Base-by-base conservation (phyloP, 768 basidiomycete species). In the Agrocybe praecox region DNA sequence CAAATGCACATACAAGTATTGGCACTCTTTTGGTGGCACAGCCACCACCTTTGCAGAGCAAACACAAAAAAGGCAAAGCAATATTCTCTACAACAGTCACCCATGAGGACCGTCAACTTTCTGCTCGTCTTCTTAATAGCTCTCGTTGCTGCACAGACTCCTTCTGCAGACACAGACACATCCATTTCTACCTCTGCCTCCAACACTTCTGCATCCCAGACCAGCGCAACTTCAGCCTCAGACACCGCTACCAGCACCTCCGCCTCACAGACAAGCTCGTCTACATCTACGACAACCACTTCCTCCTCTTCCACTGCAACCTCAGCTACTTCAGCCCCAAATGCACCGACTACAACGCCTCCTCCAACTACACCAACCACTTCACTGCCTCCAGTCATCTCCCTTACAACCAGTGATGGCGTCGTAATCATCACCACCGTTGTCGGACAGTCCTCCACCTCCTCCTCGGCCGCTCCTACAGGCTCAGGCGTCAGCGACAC, bases 381-480 rank as follows among this genome's bases (percentile, higher is more conserved):
- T 11, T 22, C 58, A 17, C 23, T 55, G 10, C 62, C 21, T 12
- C 49, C 63, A 3, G 14, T 51, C 6, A 49, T 46, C 3, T 34
- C 24, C 45, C 51, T 61, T 14, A 65, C 65, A 9, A 59, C 67
- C 12, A 26, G 60, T 8, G 52, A 57, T 17, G 72, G 69, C n/a
- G 52, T 58, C 2, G 59, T 55, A 15, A 56, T 63, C n/a, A 69
- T 69, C 11, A 59, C 70, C 21, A 70, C 71, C 9, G 46, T 68
- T 34, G 67, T 67, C 7, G 56, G 49, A 19, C 42, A 64, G 1
- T 17, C 68, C 9, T 34, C 65, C 10, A 47, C 70, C 1, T 14
- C 62, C 23, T 36, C 77, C 1, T 59, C 74, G 9, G 44, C 40
- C 47, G 15, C 74, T 6, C 22, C 70, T 2, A 32, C 76, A 8